Evolutionary conservation across 2,329 filamentous ascomycete genomes (phyloP), one percentile per base, ranked within the genome.

Genomic region (Colletotrichum liaoningense): DNA sequence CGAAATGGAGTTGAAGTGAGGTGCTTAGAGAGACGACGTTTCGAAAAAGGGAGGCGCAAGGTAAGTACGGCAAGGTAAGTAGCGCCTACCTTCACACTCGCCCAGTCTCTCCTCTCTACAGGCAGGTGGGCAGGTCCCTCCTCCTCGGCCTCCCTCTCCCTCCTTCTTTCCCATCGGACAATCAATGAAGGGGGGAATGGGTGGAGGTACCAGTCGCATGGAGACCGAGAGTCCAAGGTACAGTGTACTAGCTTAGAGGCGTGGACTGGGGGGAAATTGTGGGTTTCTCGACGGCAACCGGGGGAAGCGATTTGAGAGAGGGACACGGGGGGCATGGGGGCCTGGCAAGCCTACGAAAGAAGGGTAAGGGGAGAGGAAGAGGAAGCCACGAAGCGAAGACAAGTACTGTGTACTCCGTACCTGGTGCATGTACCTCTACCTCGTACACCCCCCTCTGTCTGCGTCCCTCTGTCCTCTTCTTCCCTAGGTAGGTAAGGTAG

Each of bases 21-120:
- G 33, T 35, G 33, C 19, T 52, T 46, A 42, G 58, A 19, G 58
- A 69, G 66, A 64, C 59, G 67, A 56, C 60, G 67, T 65, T 69
- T 73, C 67, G 59, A 54, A 60, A 58, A 65, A 64, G 70, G 70
- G 69, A 67, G 66, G 65, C 69, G 62, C 59, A 66, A 63, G 35
- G 33, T 35, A 35, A 35, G 33, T 12, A 35, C 38, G 65, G 56
- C 54, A 66, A 63, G 35, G 64, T 49, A 38, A 59, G 54, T 70
- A 16, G 16, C 12, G 33, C 26, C 49, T 35, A 67, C 26, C n/a
- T 62, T 38, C 38, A 42, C 38, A 42, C 38, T 8, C 33, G 14
- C 42, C 19, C 42, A 49, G 42, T 54, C 38, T 42, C 38, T 42
- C 38, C 16, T 42, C 14, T 42, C 16, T 42, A 42, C 38, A 19